Conservation (phyloP, 2,329 filamentous ascomycete species). For the Fusarium poae region DNA sequence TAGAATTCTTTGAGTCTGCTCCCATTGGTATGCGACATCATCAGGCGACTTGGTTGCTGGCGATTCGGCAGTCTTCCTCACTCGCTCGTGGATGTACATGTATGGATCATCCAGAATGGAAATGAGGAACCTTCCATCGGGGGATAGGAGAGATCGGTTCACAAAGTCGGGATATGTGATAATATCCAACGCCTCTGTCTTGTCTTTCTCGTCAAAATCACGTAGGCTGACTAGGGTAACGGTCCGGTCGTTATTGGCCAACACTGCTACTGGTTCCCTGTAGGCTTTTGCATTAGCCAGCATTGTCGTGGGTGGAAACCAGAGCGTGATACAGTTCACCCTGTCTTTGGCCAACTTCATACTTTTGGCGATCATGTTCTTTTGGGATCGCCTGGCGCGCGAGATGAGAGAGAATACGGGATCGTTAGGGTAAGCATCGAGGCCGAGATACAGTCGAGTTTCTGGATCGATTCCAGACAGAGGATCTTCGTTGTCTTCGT, state of each 20-base stretch:
- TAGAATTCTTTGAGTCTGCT: slow-evolving; percentile 63
- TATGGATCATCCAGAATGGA: slow-evolving; percentile 90
- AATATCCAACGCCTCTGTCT: slow-evolving; percentile 72
- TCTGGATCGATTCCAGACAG: slow-evolving; percentile 53
- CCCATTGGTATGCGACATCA: slow-evolving; percentile 62
- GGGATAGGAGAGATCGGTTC: slow-evolving; percentile 94
- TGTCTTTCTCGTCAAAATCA: slow-evolving; percentile 63
- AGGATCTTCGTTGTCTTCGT: slow-evolving; percentile 48
- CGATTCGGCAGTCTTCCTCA: slow-evolving; percentile 53
- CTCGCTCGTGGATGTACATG: slow-evolving; percentile 82
- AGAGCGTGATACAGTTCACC: slow-evolving; percentile 76
- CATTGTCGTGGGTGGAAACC: slow-evolving; percentile 63
- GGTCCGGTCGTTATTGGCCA: slow-evolving; percentile 93
- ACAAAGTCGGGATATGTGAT: slow-evolving; percentile 85
- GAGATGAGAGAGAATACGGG: slow-evolving; percentile 54
- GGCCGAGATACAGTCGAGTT: slow-evolving; percentile 50
- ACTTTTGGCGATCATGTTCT: slow-evolving; percentile 63
- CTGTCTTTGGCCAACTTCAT: slow-evolving; percentile 69
- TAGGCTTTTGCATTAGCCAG: slow-evolving; percentile 58
- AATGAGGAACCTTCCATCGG: slow-evolving; percentile 82
- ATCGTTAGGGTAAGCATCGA: slow-evolving; percentile 53
- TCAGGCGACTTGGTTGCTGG: slow-evolving; percentile 43
- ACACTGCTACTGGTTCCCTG: slow-evolving; percentile 70
- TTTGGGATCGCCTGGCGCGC: slow-evolving; percentile 57
- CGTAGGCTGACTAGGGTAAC: slow-evolving; percentile 85